phyloP scores from a whole-genome alignment of 2,329 filamentous ascomycete species.

The Cladobotryum protrusum region DNA sequence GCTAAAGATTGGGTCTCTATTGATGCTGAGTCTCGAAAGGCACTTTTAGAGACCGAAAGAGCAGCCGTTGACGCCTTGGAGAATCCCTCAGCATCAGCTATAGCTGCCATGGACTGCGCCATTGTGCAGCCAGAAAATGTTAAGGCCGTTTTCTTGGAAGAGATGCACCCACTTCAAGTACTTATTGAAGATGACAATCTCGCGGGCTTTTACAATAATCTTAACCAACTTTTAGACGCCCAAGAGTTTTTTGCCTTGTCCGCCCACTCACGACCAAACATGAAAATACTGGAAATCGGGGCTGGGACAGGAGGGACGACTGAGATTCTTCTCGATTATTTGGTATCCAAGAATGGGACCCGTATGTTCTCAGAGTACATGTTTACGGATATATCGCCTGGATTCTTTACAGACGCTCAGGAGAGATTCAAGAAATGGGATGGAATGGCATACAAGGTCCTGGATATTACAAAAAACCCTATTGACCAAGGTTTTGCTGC shows the following conservation, averaged over 20 bases:
- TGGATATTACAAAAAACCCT: slow-evolving; percentile 20
- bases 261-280: slow-evolving; percentile 8
- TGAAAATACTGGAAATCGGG: slow-evolving; percentile 23
- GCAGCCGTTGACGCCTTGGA: not conserved
- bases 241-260: not conserved
- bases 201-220: not conserved
- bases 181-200: not conserved
- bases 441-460: slow-evolving; percentile 13
- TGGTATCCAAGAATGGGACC: not conserved
- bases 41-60: too few species aligned
- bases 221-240: not conserved
- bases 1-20: too few species aligned
- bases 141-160: too few species aligned
- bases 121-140: too few species aligned
- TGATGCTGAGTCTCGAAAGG: too few species aligned
- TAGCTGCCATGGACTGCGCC: too few species aligned
- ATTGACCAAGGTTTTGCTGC: slow-evolving; percentile 7
- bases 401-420: slow-evolving; percentile 18
- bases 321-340: slow-evolving; percentile 15
- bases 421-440: slow-evolving; percentile 13
- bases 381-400: slow-evolving; percentile 20
- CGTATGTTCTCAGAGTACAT: slow-evolving; percentile 15
- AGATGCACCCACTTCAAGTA: not conserved
- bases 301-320: slow-evolving; percentile 32
- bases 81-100: too few species aligned